Evolutionary conservation across 345 rosid species (phyloP).

Genomic region (Melastoma malabathricum): DNA sequence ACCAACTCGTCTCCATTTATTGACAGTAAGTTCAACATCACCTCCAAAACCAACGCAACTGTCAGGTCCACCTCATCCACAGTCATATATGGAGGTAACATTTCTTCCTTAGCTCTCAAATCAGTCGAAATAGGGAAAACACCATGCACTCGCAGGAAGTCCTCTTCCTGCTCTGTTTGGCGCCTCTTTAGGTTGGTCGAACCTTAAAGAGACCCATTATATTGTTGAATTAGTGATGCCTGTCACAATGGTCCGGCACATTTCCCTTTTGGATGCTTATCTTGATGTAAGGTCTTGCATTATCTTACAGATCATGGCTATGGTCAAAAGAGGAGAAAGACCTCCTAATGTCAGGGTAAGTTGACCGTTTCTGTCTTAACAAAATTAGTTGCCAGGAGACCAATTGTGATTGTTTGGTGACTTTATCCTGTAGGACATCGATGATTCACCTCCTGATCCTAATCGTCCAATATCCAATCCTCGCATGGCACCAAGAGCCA

Average conservation of each 20-base stretch:
- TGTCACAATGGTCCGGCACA: too few relatives aligned
- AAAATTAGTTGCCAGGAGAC: conserved; percentile 1
- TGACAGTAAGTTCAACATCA: conserved; percentile 66
- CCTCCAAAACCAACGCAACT: conserved; percentile 49
- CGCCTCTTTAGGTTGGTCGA: too few relatives aligned
- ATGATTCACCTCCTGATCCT: conserved; percentile 85
- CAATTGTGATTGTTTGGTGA: conserved; percentile 8
- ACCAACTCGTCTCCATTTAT: conserved; percentile 5
- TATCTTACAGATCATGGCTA: conserved; percentile 62
- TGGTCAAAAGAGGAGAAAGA: conserved; percentile 93
- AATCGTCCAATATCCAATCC: conserved; percentile 51
- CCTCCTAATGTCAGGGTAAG: conserved; percentile 81
- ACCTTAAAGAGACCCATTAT: too few relatives aligned
- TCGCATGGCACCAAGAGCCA: conserved; percentile 61
- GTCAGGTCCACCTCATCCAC: conserved; percentile 59
- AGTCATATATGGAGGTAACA: too few relatives aligned
- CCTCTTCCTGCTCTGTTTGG: too few relatives aligned
- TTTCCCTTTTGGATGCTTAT: too few relatives aligned
- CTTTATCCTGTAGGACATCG: conserved; percentile 50
- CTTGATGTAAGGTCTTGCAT: background rate
- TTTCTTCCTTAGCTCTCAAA: background rate
- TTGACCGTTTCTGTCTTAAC: background rate
- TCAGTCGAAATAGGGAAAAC: too few relatives aligned
- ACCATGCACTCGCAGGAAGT: too few relatives aligned
- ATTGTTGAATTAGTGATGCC: too few relatives aligned